These are phyloP conservation scores for Tetracentron sinense DNA, from an alignment of 164 flowering plant species.

Conservation along the genomic window DNA sequence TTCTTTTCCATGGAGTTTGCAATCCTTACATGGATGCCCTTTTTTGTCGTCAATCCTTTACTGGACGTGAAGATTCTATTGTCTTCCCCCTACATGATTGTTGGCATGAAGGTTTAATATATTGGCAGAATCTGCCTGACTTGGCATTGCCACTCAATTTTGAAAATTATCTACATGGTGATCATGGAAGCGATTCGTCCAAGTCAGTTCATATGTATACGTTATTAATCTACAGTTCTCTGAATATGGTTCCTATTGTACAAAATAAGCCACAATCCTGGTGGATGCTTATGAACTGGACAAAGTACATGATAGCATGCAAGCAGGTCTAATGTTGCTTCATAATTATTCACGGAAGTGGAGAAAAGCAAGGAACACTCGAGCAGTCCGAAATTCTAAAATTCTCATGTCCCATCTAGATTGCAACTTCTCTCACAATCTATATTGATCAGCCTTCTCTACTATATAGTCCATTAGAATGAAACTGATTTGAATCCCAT, in stretches of 20 bases:
- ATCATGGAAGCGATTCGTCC: not conserved
- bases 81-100: not conserved
- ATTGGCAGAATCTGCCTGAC: not conserved
- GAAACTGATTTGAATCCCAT: no score
- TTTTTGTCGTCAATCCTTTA: no score
- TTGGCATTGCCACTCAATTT: no score
- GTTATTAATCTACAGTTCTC: no score
- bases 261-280: not conserved
- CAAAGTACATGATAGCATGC: not conserved
- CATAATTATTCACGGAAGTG: not conserved
- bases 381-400: not conserved
- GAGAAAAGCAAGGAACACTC: not conserved
- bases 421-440: not conserved
- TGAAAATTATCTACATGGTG: no score
- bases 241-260: not conserved
- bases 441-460: not conserved
- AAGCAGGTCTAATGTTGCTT: not conserved
- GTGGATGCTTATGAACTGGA: constrained; percentile 2
- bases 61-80: not conserved
- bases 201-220: not conserved
- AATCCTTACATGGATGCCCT: not conserved
- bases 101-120: not conserved
- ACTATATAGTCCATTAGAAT: not conserved
- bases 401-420: not conserved
- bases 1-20: not conserved